Conservation (phyloP, 306 rosid genomes). For the Lithocarpus polystachyus region DNA sequence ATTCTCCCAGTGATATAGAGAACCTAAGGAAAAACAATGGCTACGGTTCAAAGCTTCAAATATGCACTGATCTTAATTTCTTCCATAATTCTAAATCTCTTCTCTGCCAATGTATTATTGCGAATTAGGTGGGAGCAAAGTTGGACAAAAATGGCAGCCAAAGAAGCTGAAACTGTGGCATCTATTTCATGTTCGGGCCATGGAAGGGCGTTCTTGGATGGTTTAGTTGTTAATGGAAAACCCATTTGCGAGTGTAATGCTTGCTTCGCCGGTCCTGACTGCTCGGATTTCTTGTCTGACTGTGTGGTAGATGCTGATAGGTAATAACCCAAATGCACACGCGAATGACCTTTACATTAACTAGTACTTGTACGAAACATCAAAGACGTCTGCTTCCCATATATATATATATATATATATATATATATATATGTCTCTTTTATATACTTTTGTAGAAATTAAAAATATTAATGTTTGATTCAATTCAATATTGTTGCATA, state of each 20-base stretch:
- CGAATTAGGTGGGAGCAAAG: not conserved
- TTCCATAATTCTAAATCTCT: slow-evolving; percentile 24
- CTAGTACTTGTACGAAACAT: too few species aligned
- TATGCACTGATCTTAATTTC: not conserved
- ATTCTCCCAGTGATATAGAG: not conserved
- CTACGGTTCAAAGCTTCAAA: slow-evolving; percentile 6
- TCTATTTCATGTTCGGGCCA: slow-evolving; percentile 51
- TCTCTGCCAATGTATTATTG: not conserved
- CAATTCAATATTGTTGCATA: not conserved
- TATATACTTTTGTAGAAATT: not conserved
- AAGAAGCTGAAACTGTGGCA: slow-evolving; percentile 45
- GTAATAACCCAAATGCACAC: slow-evolving; percentile 8
- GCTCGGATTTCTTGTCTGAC: slow-evolving; percentile 23
- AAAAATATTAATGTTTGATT: too few species aligned
- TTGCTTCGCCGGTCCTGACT: slow-evolving; percentile 40
- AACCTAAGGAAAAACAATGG: not conserved
- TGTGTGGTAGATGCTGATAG: slow-evolving; percentile 38
- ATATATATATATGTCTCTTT: too few species aligned
- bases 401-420: too few species aligned
- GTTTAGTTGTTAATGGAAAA: slow-evolving; percentile 33
- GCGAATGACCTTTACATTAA: too few species aligned
- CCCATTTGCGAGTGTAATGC: slow-evolving; percentile 54
- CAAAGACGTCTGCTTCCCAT: too few species aligned
- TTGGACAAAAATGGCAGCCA: slow-evolving; percentile 29
- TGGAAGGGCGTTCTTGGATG: slow-evolving; percentile 56